Evolutionary conservation across 495 filamentous ascomycete species (phyloP), one percentile per base, ranked within the genome.

Genomic region (Astrocystis sublimbata): DNA sequence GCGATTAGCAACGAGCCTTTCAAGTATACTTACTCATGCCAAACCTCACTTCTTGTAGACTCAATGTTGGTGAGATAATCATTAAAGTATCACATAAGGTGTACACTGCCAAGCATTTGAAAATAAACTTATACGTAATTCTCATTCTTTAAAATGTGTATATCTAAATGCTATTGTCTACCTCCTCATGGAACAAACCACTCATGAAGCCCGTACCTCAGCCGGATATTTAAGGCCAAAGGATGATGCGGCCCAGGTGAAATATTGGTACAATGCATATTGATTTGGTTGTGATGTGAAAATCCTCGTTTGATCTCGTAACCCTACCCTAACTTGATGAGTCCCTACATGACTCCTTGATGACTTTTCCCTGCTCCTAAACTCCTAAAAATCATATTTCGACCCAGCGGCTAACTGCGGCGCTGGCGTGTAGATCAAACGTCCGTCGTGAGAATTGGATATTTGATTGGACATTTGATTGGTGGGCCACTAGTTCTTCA

Each of bases 321-420:
- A 45, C 23, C 41, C 30, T 58, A 42, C 10, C 31, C 30, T 58
- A 47, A 58, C 56, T 42, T 31, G 17, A 3, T 38, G 30, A 47
- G 28, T 36, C 19, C 42, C 33, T 26, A 35, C 17, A 58, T 42
- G 28, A 47, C 38, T 54, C 23, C 19, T 23, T 2, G 28, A 40
- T 24, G 33, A 17, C 23, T 38, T 60, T 60, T 60, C 40, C 57
- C 45, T 47, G 41, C 43, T 49, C 57, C 57, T 50, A 24, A 60
- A 51, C 58, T 51, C 58, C 58, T 36, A 21, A 2, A 6, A 36
- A 36, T 45, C 19, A 5, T 45, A 43, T 12, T 43, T 13, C 17
- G 13, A 61, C 43, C 35, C 35, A 60, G 23, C 28, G 7, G 15
- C 35, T 41, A 6, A 17, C 28, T 46, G 8, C 21, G 41, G 8